phyloP scores from a whole-genome alignment of 257 asterid genomes.

The Osmanthus fragrans region DNA sequence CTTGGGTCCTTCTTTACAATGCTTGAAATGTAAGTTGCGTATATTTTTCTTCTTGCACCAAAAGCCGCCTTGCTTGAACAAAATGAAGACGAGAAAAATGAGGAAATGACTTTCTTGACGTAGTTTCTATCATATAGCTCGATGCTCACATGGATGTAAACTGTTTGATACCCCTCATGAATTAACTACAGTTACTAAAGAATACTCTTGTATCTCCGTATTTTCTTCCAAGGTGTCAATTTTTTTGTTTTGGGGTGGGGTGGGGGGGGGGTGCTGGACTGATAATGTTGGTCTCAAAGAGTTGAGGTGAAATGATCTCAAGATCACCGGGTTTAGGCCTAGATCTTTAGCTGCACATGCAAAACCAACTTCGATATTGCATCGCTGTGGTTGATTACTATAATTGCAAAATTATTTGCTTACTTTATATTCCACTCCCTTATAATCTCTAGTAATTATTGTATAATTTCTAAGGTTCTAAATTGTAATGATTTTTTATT shows the following conservation, averaged over 20 bases:
- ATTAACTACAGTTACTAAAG: background rate
- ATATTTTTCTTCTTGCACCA: background rate
- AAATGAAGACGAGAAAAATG: background rate
- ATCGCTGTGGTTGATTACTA: background rate
- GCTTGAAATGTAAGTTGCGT: background rate
- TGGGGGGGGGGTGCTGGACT: background rate
- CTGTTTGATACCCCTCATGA: background rate
- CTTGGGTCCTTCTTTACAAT: background rate
- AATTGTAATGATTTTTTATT: background rate
- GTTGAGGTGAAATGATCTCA: background rate
- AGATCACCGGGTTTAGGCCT: background rate
- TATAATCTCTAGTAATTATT: background rate
- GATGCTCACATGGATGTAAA: background rate
- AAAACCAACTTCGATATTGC: background rate
- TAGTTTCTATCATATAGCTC: background rate
- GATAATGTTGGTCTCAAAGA: background rate
- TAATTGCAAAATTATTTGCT: background rate
- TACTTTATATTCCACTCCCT: background rate
- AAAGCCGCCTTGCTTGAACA: background rate
- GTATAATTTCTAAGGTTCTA: conserved; percentile 4
- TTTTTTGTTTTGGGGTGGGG: background rate
- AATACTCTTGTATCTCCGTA: background rate
- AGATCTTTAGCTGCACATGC: background rate
- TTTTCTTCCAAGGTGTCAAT: background rate
- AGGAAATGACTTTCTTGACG: background rate